These are phyloP conservation scores for Tetracentron sinense DNA, from an alignment of 164 flowering plant genomes.

Conservation along the genomic window DNA sequence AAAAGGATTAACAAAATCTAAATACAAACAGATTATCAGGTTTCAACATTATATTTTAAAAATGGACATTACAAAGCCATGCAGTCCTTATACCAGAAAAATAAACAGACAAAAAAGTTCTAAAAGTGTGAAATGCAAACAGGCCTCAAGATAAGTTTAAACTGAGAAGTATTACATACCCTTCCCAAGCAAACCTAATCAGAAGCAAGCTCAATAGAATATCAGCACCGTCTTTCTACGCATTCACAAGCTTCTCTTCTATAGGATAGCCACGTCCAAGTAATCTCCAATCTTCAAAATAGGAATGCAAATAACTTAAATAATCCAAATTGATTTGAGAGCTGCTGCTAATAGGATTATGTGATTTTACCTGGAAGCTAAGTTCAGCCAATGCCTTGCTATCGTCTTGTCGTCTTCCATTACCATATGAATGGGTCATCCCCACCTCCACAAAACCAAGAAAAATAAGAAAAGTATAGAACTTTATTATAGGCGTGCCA, in stretches of 20 bases:
- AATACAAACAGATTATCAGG: too few relatives aligned
- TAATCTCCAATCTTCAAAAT: conserved; percentile 82
- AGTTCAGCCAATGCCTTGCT: conserved; percentile 67
- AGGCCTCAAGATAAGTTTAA: too few relatives aligned
- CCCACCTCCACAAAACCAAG: conserved; percentile 58
- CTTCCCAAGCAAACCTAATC: too few relatives aligned
- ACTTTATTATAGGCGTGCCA: not conserved
- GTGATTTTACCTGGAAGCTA: conserved; percentile 62
- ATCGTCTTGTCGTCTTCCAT: conserved; percentile 63
- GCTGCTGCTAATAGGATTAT: not conserved
- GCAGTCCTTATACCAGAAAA: too few relatives aligned
- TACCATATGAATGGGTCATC: conserved; percentile 60
- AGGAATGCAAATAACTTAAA: not conserved
- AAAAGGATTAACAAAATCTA: too few relatives aligned
- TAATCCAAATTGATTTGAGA: not conserved
- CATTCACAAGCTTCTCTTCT: conserved; percentile 16
- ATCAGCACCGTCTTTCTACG: not conserved
- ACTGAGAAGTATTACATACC: too few relatives aligned
- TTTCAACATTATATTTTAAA: too few relatives aligned
- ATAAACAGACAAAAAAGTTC: too few relatives aligned
- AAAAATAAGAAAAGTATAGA: not conserved
- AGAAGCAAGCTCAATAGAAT: too few relatives aligned
- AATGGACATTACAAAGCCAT: too few relatives aligned
- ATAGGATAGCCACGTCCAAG: conserved; percentile 86
- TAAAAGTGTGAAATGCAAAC: too few relatives aligned